Base-by-base conservation (phyloP, 164 flowering plant species). In the Nymphaea colorata region DNA sequence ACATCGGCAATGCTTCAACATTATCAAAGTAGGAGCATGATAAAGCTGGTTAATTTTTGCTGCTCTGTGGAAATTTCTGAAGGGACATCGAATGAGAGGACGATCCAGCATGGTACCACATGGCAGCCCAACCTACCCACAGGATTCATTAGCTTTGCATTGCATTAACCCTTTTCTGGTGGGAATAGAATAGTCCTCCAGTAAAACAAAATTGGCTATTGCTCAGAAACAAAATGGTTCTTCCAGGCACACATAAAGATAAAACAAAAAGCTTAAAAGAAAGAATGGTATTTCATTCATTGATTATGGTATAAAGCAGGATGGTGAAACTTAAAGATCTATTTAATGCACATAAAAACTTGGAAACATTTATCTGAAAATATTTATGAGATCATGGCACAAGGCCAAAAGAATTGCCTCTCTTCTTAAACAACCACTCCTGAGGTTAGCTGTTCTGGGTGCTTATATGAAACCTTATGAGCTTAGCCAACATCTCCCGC, bases 401-500 rank as follows among this genome's bases (percentile, higher is more conserved):
- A 51, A 51, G 8, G 57, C 57, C 57, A 51, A 51, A 51, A 51
- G 15, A 51, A 51, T 51, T 51, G 57, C 57, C 5, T 45, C 55
- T 47, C 57, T 51, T 15, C 14, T 51, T 51, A 51, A 51, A 15
- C 36, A 25, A 25, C 57, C 57, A 8, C 57, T 7, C 57, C 57
- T 51, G 57, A 8, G 15, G 57, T 51, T 51, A 51, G 57, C 14
- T 51, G 57, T 51, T 51, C 3, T 51, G 57, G 57, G 78, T 78
- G 80, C 75, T 84, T n/a, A 88, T 85, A 62, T 84, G 79, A 73
- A 87, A 88, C 74, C 97, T 81, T n/a, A 85, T 85, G 65, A 91
- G 72, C 73, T 88, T 91, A 76, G 85, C 81, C 63, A 88, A 77
- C 25, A 87, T 91, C 76, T 89, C 91, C 6, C 83, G 82, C 61